Percentiles rank a stretch among this genome's conserved stretches.
These are phyloP conservation scores for Bretschneidera sinensis DNA, from an alignment of 345 rosid species.

Conservation along the genomic window DNA sequence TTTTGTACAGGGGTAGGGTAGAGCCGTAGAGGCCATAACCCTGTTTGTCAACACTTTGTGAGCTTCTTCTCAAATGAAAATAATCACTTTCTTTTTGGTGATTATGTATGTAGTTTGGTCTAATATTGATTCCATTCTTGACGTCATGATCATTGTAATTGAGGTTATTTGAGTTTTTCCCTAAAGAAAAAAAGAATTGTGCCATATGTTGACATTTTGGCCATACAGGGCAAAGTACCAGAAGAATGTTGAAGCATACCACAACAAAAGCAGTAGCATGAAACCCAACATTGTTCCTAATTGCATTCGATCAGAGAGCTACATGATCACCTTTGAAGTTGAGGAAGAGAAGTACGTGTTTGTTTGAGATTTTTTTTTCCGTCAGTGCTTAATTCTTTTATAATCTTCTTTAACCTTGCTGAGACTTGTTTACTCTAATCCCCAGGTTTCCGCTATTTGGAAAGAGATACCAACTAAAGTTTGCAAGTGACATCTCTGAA, in stretches of 20 bases:
- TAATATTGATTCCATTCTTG: slow-evolving; percentile 3
- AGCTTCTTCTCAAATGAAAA: not conserved
- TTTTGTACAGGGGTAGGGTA: too few relatives aligned
- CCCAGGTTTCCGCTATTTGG: slow-evolving; percentile 92
- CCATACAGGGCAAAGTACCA: slow-evolving; percentile 90
- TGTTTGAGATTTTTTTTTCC: not conserved
- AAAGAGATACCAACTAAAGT: slow-evolving; percentile 86
- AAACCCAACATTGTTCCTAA: slow-evolving; percentile 87
- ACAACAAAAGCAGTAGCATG: slow-evolving; percentile 70
- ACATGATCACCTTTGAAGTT: slow-evolving; percentile 86
- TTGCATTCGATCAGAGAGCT: slow-evolving; percentile 89
- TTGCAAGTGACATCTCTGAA: slow-evolving; percentile 75
- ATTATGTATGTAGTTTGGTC: not conserved
- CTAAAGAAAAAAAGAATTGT: not conserved
- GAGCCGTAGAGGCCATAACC: too few relatives aligned
- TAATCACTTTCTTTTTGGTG: slow-evolving; percentile 1
- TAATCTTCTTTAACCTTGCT: not conserved
- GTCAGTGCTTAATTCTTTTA: not conserved
- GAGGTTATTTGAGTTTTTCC: slow-evolving; percentile 1
- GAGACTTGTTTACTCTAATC: slow-evolving; percentile 9
- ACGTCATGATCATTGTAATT: not conserved
- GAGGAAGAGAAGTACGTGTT: slow-evolving; percentile 88
- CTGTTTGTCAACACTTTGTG: too few relatives aligned
- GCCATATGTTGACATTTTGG: slow-evolving; percentile 5
- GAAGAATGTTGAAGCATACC: slow-evolving; percentile 96